These are phyloP conservation scores for Malus hybrid DNA, from an alignment of 331 rosid genomes.

Conservation along the genomic window DNA sequence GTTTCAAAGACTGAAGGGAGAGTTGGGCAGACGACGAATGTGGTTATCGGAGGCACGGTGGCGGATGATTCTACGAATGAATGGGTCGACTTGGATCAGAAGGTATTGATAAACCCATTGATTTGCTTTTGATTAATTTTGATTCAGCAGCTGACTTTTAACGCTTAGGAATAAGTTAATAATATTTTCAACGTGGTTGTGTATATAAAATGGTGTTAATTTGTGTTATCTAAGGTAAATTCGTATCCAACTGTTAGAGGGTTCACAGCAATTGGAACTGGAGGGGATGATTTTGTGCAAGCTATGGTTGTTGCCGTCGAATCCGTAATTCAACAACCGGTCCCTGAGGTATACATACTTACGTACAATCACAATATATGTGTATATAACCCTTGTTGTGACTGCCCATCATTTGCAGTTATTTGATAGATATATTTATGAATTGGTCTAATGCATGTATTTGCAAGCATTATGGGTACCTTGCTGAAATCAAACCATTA, in stretches of 20 bases:
- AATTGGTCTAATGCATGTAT: not conserved
- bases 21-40: conserved; percentile 93
- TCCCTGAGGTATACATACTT: conserved; percentile 61
- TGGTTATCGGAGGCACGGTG: conserved; percentile 95
- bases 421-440: not conserved
- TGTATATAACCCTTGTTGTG: not conserved
- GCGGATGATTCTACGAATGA: conserved; percentile 78
- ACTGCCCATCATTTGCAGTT: not conserved
- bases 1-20: conserved; percentile 95
- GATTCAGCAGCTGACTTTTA: too few species aligned
- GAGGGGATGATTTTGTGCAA: conserved; percentile 95
- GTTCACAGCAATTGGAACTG: conserved; percentile 93
- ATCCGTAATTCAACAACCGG: conserved; percentile 80
- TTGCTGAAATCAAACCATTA: not conserved
- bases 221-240: conserved; percentile 43
- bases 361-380: not conserved
- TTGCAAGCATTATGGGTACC: not conserved
- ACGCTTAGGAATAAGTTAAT: too few species aligned
- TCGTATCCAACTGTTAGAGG: conserved; percentile 89
- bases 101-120: conserved; percentile 31
- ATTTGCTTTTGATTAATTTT: too few species aligned
- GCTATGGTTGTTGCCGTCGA: conserved; percentile 97
- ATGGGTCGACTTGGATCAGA: conserved; percentile 88
- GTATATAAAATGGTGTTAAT: not conserved
- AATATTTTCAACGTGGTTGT: too few species aligned